Evolutionary conservation across 2,329 filamentous ascomycete species (phyloP), one percentile per base, ranked within the genome.

Genomic region (Nemania sp.): DNA sequence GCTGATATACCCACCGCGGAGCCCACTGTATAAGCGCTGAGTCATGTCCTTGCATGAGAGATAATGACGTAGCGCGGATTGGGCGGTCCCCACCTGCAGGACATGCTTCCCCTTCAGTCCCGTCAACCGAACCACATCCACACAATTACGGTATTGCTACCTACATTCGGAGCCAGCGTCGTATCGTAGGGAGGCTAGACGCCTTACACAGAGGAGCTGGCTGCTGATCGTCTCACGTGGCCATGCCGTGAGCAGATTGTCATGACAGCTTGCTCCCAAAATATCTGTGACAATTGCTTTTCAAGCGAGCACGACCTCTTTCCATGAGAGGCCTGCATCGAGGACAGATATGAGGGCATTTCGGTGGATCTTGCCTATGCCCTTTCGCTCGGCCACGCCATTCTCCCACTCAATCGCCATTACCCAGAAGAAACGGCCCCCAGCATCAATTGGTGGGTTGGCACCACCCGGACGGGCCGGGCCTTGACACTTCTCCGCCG

Each of bases 301-400:
- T 55, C 28, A 61, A 39, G 49, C 57, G 8, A 62, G 44, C 24
- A 43, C 20, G 12, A 62, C 55, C 40, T 62, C 54, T 23, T 60
- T 62, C 60, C 60, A 62, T 12, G 48, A 37, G 7, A 51, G 15
- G 22, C 49, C 54, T n/a, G 43, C 40, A 7, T 52, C 44, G 11
- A 43, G 19, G 23, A 36, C 33, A 28, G 49, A 56, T 15, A 52
- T 20, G 31, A 62, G 48, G 12, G 36, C 48, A 17, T 54, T 33
- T 20, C 52, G 52, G 43, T 48, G 41, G n/a, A 60, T 54, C 20
- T 62, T 60, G 3, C 60, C 60, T 48, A 62, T 54, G 4, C 60
- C 60, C 37, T 56, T 62, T 37, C 60, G 54, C 33, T 62, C 54
- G n/a, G 60, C 60, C n/a, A 60, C 41, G 5, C 52, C 50, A 1